Base-by-base conservation (phyloP, 2,329 filamentous ascomycete genomes). In the Penicillium expansum region DNA sequence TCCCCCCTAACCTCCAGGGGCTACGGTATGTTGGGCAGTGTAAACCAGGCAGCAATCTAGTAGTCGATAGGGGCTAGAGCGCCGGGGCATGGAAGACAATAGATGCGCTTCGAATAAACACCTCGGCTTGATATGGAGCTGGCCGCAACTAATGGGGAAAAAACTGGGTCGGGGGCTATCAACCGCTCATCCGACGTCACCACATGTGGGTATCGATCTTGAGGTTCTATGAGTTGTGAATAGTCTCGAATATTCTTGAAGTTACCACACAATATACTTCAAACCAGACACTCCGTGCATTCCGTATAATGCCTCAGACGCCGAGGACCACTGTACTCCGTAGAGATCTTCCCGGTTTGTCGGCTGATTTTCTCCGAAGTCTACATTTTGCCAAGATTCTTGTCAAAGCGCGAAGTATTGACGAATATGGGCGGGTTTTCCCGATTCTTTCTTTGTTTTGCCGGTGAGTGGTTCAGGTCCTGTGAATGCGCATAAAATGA, bases 91-190 rank as follows among this genome's bases (percentile, higher is more conserved):
- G 9, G 59, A 60, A 58, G 44, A 24, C 20, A 11, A 55, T 63
- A 3, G 61, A 58, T 10, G 3, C 33, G 10, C 38, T 32, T 32
- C 14, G 48, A 59, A 57, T 51, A 47, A 57, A 61, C 54, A 60
- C 58, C 56, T 61, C 48, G 60, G 58, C 52, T 38, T 24, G 20
- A 53, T 48, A 38, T 41, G 32, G 37, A 24, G 41, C 47, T 37
- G 39, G 51, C 58, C 43, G 52, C 52, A 30, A 61, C 52, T 47
- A 56, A 58, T 30, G 43, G 35, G 33, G 9, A 44, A 53, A 64
- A 66, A 66, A 66, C 45, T 64, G 64, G 64, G 64, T 63, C 64
- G 42, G 24, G 47, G 49, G 33, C 49, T 56, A 29, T 49, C 48
- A 29, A 56, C 49, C 57, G 57, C 56, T 56, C 52, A 57, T 60